Evolutionary conservation across 495 filamentous ascomycete genomes (phyloP).

Genomic region (Aspergillus nidulans): DNA sequence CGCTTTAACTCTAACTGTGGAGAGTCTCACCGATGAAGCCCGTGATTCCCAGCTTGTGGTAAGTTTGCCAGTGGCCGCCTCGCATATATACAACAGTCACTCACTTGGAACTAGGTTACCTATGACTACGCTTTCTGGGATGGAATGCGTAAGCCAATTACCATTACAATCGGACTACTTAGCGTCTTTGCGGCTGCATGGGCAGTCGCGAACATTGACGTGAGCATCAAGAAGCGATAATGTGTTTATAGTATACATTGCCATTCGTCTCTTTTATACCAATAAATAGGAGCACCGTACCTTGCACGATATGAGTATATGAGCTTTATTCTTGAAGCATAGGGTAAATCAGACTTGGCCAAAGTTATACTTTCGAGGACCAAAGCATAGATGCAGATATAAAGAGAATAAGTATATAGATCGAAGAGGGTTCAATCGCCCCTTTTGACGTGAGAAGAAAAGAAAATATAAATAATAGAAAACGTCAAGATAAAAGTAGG

Average conservation of each 20-base stretch:
- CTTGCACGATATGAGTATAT: background rate
- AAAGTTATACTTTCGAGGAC: background rate
- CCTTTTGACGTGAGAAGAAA: background rate
- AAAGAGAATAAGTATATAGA: constrained; percentile 7
- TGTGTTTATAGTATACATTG: constrained; percentile 11
- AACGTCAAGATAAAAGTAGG: too few relatives aligned
- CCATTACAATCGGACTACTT: constrained; percentile 70
- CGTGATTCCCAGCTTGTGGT: constrained; percentile 74
- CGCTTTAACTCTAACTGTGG: constrained; percentile 71
- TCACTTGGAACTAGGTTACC: constrained; percentile 45
- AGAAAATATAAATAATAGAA: background rate
- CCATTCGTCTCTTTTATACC: constrained; percentile 15
- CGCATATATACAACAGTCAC: constrained; percentile 5
- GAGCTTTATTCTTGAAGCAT: background rate
- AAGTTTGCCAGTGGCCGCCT: constrained; percentile 20
- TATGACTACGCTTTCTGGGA: constrained; percentile 80
- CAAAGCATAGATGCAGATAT: background rate
- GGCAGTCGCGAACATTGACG: constrained; percentile 71
- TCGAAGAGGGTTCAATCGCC: background rate
- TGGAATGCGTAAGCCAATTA: constrained; percentile 77
- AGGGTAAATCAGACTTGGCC: background rate
- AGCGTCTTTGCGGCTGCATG: constrained; percentile 72
- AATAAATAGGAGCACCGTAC: constrained; percentile 5
- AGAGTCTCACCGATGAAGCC: constrained; percentile 83
- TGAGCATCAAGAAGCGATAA: constrained; percentile 58